Percentiles rank a stretch among this genome's conserved stretches.
Conservation (phyloP, 139 green algal genomes). For the Closterium sp. region DNA sequence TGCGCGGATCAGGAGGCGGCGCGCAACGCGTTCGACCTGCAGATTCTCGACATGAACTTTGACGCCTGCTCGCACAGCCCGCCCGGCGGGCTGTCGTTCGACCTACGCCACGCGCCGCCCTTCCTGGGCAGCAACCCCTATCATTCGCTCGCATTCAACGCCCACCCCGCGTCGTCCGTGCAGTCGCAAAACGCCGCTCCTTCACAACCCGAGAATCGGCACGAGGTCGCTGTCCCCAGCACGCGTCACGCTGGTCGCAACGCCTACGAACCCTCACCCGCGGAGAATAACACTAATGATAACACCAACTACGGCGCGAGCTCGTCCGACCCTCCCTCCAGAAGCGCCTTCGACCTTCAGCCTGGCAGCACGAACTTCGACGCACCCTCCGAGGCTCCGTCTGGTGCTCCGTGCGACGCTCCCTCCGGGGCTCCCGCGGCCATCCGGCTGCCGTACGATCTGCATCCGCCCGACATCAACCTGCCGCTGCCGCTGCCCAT, state of each 20-base stretch:
- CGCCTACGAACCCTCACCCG: neutral
- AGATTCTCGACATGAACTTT: neutral
- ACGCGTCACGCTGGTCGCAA: neutral
- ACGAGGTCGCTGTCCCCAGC: neutral
- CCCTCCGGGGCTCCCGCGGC: too few relatives aligned
- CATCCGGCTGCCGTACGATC: neutral
- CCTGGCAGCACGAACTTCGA: neutral
- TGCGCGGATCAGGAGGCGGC: neutral
- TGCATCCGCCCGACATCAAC: constrained; percentile 6
- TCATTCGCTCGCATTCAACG: neutral
- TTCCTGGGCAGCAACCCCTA: neutral
- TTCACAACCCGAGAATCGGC: neutral
- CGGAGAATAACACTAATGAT: neutral
- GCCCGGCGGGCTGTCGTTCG: neutral
- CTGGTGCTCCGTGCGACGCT: neutral
- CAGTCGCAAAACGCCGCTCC: neutral
- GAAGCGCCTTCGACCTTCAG: neutral
- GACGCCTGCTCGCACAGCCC: neutral
- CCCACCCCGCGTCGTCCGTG: neutral
- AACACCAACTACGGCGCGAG: neutral
- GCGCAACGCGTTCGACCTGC: neutral
- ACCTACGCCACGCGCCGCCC: neutral
- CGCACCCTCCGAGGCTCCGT: neutral
- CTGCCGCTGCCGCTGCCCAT: neutral
- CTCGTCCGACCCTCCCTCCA: neutral